Evolutionary conservation across 306 rosid species (phyloP).

Genomic region (Ammopiptanthus mongolicus): DNA sequence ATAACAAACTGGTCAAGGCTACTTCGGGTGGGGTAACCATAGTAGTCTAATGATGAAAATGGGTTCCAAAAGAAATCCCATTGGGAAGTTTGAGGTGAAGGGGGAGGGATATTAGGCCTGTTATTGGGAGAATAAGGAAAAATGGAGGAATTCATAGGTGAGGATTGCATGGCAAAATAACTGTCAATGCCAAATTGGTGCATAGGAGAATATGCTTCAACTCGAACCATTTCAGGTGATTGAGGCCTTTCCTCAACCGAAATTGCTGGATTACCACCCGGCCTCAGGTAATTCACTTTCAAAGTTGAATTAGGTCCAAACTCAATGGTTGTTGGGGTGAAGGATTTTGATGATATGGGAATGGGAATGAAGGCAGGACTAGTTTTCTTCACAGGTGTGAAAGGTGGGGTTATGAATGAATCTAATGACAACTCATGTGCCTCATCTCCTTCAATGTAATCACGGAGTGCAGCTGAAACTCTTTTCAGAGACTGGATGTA

Average conservation of each 20-base stretch:
- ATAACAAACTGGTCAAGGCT: constrained; percentile 40
- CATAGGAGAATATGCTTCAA: constrained; percentile 57
- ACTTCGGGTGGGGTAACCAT: constrained; percentile 54
- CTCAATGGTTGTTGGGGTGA: constrained; percentile 34
- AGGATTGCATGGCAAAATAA: constrained; percentile 52
- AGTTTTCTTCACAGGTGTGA: constrained; percentile 55
- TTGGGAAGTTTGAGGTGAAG: constrained; percentile 69
- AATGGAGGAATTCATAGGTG: constrained; percentile 53
- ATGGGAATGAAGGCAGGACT: constrained; percentile 53
- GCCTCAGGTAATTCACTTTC: constrained; percentile 61
- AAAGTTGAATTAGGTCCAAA: constrained; percentile 41
- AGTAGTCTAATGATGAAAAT: constrained; percentile 74
- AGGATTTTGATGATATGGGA: constrained; percentile 57
- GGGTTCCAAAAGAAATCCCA: constrained; percentile 98
- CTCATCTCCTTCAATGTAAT: constrained; percentile 68
- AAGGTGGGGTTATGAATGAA: constrained; percentile 60
- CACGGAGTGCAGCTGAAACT: constrained; percentile 79
- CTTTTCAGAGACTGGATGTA: constrained; percentile 65
- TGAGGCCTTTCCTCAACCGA: constrained; percentile 77
- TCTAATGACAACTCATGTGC: constrained; percentile 46
- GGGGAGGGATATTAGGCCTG: constrained; percentile 57
- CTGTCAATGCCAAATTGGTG: constrained; percentile 59
- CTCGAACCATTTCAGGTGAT: constrained; percentile 63
- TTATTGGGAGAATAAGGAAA: constrained; percentile 63
- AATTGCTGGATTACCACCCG: constrained; percentile 70